These are phyloP conservation scores for Poa pratensis DNA, from an alignment of 176 grass and related monocot genomes.

Conservation along the genomic window DNA sequence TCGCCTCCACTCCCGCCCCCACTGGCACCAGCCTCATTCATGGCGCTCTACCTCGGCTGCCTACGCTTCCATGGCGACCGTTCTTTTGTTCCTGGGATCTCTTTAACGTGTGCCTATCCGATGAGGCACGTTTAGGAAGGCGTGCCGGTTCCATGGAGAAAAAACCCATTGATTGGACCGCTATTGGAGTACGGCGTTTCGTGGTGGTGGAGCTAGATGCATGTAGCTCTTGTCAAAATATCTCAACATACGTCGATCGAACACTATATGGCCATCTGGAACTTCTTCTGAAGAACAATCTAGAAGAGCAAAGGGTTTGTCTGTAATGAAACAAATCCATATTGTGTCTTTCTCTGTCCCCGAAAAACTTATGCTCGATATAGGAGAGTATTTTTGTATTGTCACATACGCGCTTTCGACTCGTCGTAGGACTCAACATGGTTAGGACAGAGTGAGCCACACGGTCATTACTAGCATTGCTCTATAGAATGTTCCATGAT, in stretches of 20 bases:
- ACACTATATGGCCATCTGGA: background rate
- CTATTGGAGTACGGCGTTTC: background rate
- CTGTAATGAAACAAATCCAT: background rate
- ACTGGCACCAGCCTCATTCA: too few species aligned
- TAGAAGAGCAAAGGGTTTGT: background rate
- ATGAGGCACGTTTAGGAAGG: background rate
- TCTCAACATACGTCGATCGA: background rate
- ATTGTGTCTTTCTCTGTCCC: background rate
- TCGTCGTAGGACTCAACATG: background rate
- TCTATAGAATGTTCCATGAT: too few species aligned
- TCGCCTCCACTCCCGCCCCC: too few species aligned
- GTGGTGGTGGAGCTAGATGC: background rate
- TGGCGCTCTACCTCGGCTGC: background rate
- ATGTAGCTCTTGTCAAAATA: too few species aligned
- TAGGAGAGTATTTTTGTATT: too few species aligned
- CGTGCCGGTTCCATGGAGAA: slow-evolving; percentile 23
- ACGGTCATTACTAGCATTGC: too few species aligned
- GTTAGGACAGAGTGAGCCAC: background rate
- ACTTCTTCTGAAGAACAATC: background rate
- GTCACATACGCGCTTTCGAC: background rate
- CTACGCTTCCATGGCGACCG: slow-evolving; percentile 1
- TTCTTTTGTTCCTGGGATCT: background rate
- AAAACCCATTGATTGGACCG: background rate
- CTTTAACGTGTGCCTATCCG: background rate
- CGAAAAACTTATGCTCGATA: too few species aligned